Conservation (phyloP, 2,329 filamentous ascomycete genomes). For the Metarhizium guizhouense region DNA sequence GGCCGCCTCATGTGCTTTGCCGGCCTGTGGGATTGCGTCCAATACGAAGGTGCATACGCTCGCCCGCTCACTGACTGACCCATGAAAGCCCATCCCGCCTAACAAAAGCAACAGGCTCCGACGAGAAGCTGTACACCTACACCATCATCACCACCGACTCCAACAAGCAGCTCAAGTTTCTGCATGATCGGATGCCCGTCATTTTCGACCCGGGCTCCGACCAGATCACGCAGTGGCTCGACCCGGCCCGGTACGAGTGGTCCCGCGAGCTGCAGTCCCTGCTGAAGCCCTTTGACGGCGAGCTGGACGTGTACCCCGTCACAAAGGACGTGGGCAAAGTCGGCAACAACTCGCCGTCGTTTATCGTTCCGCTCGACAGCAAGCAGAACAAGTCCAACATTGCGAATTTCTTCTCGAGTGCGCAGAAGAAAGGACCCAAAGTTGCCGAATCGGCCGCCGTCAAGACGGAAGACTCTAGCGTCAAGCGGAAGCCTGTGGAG, state of each 20-base stretch:
- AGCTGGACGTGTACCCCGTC: constrained; percentile 79
- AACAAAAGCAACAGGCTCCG: constrained; percentile 14
- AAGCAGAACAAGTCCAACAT: constrained; percentile 89
- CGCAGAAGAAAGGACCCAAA: constrained; percentile 19
- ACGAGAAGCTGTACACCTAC: constrained; percentile 74
- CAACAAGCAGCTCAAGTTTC: constrained; percentile 71
- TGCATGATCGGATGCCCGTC: constrained; percentile 95
- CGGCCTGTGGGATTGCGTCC: constrained; percentile 83
- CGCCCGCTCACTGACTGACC: too few species aligned
- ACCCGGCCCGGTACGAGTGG: constrained; percentile 66
- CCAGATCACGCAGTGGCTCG: constrained; percentile 65
- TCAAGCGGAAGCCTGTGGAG: not conserved
- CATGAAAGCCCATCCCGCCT: not conserved
- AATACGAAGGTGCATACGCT: constrained; percentile 56
- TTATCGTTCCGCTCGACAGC: constrained; percentile 75
- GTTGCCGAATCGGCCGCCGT: not conserved
- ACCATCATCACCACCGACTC: constrained; percentile 88
- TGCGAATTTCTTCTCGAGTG: constrained; percentile 78
- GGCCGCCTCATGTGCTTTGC: constrained; percentile 81
- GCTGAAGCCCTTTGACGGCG: constrained; percentile 69
- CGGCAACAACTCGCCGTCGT: constrained; percentile 77
- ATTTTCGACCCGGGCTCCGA: constrained; percentile 72
- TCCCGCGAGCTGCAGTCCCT: constrained; percentile 66
- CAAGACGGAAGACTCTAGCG: not conserved
- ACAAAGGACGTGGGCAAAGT: constrained; percentile 88